Percentiles rank a stretch among this genome's conserved stretches.
phyloP scores from a whole-genome alignment of 352 stramenopile genomes.

The Phytophthora citrophthora region DNA sequence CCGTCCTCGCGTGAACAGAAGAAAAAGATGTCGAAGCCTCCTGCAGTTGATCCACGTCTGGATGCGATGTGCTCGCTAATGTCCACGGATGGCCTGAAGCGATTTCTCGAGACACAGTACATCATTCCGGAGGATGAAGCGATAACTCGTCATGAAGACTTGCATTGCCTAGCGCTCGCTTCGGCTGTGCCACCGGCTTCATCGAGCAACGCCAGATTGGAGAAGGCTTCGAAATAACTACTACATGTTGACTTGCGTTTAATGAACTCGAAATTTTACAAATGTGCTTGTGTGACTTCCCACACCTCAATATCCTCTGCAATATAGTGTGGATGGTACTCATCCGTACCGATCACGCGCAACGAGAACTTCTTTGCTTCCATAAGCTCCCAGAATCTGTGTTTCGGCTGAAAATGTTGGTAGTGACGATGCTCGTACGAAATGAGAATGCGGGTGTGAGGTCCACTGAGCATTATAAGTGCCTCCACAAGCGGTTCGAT shows the following conservation, averaged over 20 bases:
- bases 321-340: slow-evolving; percentile 79
- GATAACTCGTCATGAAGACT: slow-evolving; percentile 56
- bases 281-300: slow-evolving; percentile 43
- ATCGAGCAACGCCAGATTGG: slow-evolving; percentile 7
- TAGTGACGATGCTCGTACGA: slow-evolving; percentile 91
- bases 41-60: slow-evolving; percentile 46
- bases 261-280: slow-evolving; percentile 5
- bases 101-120: slow-evolving; percentile 65
- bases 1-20: slow-evolving; percentile 17
- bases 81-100: slow-evolving; percentile 67
- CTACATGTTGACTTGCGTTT: slow-evolving; percentile 1
- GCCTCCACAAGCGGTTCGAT: slow-evolving; percentile 94
- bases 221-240: slow-evolving; percentile 7
- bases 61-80: slow-evolving; percentile 85
- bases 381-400: slow-evolving; percentile 82
- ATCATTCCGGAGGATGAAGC: slow-evolving; percentile 45
- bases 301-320: slow-evolving; percentile 92
- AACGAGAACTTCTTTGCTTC: slow-evolving; percentile 50
- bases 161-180: slow-evolving; percentile 57
- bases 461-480: slow-evolving; percentile 69
- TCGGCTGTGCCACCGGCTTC: slow-evolving; percentile 35
- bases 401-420: slow-evolving; percentile 80
- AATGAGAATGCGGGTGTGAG: slow-evolving; percentile 72
- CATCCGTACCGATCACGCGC: slow-evolving; percentile 47
- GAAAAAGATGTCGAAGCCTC: slow-evolving; percentile 20